Evolutionary conservation across 2,329 filamentous ascomycete species (phyloP).

Genomic region (Claviceps purpurea): DNA sequence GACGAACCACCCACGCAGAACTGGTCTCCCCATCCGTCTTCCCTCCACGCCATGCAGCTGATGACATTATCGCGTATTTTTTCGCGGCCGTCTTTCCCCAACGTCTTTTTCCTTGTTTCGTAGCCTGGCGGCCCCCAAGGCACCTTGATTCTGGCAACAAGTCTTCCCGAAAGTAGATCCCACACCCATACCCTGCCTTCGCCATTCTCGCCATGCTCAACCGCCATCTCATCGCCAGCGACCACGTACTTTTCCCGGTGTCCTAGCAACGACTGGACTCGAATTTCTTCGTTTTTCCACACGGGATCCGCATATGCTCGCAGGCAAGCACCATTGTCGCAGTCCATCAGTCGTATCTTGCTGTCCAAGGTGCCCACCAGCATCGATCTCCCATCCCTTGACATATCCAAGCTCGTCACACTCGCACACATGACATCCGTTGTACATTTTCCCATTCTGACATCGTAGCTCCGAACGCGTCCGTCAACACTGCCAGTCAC

Average conservation of each 20-base stretch:
- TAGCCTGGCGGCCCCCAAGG: slow-evolving; percentile 42
- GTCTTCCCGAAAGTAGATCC: slow-evolving; percentile 66
- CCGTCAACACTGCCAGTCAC: slow-evolving; percentile 75
- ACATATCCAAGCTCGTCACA: slow-evolving; percentile 64
- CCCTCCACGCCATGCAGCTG: slow-evolving; percentile 50
- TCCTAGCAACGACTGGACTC: slow-evolving; percentile 66
- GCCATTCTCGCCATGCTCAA: slow-evolving; percentile 14
- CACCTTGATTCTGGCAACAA: slow-evolving; percentile 47
- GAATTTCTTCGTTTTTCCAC: slow-evolving; percentile 53
- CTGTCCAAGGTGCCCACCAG: slow-evolving; percentile 67
- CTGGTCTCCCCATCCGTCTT: slow-evolving; percentile 48
- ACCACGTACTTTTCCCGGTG: slow-evolving; percentile 65
- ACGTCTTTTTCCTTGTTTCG: slow-evolving; percentile 34
- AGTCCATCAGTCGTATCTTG: slow-evolving; percentile 68
- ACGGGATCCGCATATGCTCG: slow-evolving; percentile 50
- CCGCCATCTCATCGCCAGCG: slow-evolving; percentile 59
- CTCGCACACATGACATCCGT: slow-evolving; percentile 56
- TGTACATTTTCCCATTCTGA: slow-evolving; percentile 58
- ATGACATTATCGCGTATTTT: slow-evolving; percentile 46
- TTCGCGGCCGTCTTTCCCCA: slow-evolving; percentile 47
- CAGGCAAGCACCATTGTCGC: slow-evolving; percentile 57
- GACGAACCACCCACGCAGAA: slow-evolving; percentile 54
- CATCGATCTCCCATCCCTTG: slow-evolving; percentile 59
- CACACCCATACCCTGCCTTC: slow-evolving; percentile 62
- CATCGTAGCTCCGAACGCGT: slow-evolving; percentile 66